These are phyloP conservation scores for Elsinoe ampelina DNA, from an alignment of 2,329 filamentous ascomycete genomes.

Conservation along the genomic window DNA sequence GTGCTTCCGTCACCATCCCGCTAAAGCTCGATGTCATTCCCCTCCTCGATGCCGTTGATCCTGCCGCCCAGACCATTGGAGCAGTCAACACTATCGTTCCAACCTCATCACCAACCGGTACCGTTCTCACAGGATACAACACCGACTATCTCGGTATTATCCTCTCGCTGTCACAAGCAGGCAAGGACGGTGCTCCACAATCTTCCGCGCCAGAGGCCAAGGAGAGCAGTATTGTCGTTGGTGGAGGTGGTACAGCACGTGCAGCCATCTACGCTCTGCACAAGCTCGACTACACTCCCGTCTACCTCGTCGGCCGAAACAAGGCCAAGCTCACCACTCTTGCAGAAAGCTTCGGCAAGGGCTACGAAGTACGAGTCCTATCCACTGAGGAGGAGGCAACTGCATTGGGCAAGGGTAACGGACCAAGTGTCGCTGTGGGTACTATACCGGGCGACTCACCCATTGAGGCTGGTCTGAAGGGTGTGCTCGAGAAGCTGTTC, in stretches of 20 bases:
- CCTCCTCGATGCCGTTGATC: constrained; percentile 68
- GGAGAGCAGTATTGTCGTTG: constrained; percentile 63
- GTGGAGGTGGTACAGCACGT: constrained; percentile 82
- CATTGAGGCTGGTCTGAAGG: constrained; percentile 62
- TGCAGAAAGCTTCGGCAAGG: constrained; percentile 59
- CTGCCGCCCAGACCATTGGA: constrained; percentile 72
- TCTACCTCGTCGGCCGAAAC: constrained; percentile 79
- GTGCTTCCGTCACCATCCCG: constrained; percentile 91
- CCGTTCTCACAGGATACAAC: constrained; percentile 67
- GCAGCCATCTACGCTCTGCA: constrained; percentile 85
- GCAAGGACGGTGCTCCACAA: constrained; percentile 38
- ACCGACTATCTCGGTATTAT: constrained; percentile 95
- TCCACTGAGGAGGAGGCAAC: constrained; percentile 42
- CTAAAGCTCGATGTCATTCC: constrained; percentile 82
- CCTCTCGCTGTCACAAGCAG: constrained; percentile 61
- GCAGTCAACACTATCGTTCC: constrained; percentile 91
- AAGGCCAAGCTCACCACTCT: constrained; percentile 58
- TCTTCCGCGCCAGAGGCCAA: constrained; percentile 18
- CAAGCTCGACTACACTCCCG: constrained; percentile 70
- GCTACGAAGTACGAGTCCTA: constrained; percentile 62
- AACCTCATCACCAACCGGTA: constrained; percentile 29
- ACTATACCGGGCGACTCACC: constrained; percentile 85
- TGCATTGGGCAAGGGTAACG: constrained; percentile 37
- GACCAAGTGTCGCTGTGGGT: constrained; percentile 67
- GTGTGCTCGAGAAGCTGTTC: constrained; percentile 52